Evolutionary conservation across 441 rosid species (phyloP), one percentile per base, ranked within the genome.

Genomic region (Biscutella laevigata): DNA sequence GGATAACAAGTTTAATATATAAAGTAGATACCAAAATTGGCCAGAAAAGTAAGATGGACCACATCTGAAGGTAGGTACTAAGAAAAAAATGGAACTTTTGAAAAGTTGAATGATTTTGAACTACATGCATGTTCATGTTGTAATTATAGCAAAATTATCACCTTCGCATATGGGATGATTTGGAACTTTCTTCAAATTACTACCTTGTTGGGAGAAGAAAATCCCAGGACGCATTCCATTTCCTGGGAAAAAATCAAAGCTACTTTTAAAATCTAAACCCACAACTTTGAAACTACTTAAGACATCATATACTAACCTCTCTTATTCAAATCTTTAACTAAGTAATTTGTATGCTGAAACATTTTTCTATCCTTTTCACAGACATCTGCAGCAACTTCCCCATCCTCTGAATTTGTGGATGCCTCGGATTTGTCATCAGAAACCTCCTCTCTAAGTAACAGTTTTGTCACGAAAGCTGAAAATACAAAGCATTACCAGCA

Each of bases 381-480:
- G 69, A 59, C 58, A 53, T 41, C 42, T 42, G 34, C 45, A 32
- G 26, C n/a, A 46, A 40, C 56, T 57, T 69, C 73, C 20, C 8
- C 57, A 43, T 48, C 79, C 26, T 64, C 73, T 40, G 74, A 46
- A 49, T 61, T 72, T 1, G 73, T 72, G 17, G 84, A 79, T 19
- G 62, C 51, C 62, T 64, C 75, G 30, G 70, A 66, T 51, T 76
- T 77, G 29, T 73, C 75, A 51, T 67, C 58, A 19, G 55, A 56
- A 33, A 68, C 54, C 8, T 78, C 81, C 63, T 83, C 90, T 51
- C 80, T 70, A 55, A 73, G 55, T 62, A 79, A 64, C 63, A 82
- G 51, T 62, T 76, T 84, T 3, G 81, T 69, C 47, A 79, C 92
- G 66, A 86, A 86, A 40, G 92, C 95, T 90, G 73, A 56, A 59